phyloP scores from a whole-genome alignment of 345 rosid species.

The Eutrema japonicum region DNA sequence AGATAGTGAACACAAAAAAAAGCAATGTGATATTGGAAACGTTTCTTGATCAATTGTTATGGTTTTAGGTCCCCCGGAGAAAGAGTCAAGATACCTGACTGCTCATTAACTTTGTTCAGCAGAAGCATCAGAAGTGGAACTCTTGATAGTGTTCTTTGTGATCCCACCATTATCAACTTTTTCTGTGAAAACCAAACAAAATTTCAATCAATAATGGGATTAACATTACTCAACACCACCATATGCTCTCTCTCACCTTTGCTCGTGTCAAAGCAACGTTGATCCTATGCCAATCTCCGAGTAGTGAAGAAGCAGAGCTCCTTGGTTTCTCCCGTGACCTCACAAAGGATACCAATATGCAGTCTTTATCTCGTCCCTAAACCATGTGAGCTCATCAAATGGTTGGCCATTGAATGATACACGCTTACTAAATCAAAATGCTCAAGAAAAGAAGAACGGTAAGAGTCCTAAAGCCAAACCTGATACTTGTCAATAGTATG shows the following conservation, averaged over 20 bases:
- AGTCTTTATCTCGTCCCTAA: constrained; percentile 96
- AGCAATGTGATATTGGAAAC: not conserved
- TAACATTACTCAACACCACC: constrained; percentile 14
- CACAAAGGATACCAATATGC: constrained; percentile 87
- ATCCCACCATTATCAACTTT: constrained; percentile 94
- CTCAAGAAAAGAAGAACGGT: not conserved
- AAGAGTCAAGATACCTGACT: constrained; percentile 61
- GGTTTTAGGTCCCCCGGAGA: constrained; percentile 37
- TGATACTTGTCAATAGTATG: constrained; percentile 98
- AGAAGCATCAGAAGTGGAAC: constrained; percentile 87
- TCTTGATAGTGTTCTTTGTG: constrained; percentile 70
- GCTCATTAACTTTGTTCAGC: constrained; percentile 69
- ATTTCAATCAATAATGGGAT: not conserved
- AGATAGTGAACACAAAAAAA: not conserved
- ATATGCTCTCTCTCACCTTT: constrained; percentile 56
- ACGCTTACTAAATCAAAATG: constrained; percentile 6
- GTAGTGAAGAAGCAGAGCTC: constrained; percentile 65
- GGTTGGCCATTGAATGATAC: constrained; percentile 2
- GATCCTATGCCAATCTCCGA: constrained; percentile 97
- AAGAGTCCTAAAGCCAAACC: constrained; percentile 55
- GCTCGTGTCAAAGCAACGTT: constrained; percentile 94
- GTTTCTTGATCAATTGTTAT: constrained; percentile 2
- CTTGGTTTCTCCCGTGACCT: constrained; percentile 71
- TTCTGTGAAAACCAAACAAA: constrained; percentile 52
- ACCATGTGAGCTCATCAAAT: constrained; percentile 24